phyloP scores from a whole-genome alignment of 768 basidiomycete genomes.

The Phylloporus sp. region DNA sequence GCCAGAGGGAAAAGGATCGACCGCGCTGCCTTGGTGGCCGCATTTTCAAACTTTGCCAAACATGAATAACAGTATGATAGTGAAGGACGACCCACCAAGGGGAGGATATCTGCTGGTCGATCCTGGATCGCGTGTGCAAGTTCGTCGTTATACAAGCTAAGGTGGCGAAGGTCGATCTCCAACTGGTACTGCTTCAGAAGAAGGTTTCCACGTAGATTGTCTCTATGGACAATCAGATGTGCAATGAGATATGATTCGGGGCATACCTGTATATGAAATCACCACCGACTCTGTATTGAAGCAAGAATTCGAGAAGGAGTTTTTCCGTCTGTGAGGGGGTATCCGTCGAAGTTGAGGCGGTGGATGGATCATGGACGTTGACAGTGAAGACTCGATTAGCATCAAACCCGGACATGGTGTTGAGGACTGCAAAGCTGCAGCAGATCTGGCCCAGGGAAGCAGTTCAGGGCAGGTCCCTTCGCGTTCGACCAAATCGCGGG shows the following conservation, averaged over 20 bases:
- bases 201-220: conserved; percentile 84
- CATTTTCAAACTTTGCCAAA: conserved; percentile 75
- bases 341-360: conserved; percentile 54
- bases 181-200: conserved; percentile 84
- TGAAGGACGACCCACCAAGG: conserved; percentile 52
- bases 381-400: conserved; percentile 76
- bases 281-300: conserved; percentile 82
- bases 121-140: conserved; percentile 89
- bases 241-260: neutral
- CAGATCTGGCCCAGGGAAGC: too few species aligned
- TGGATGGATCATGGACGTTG: conserved; percentile 59
- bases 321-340: conserved; percentile 78
- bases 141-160: conserved; percentile 87
- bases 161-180: conserved; percentile 76
- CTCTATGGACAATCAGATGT: conserved; percentile 38
- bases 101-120: conserved; percentile 81
- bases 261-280: conserved; percentile 87
- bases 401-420: conserved; percentile 82
- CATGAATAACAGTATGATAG: neutral
- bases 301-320: conserved; percentile 77
- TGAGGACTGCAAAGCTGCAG: too few species aligned
- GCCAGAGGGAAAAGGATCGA: conserved; percentile 78
- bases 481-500: conserved; percentile 12
- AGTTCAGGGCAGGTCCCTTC: conserved; percentile 29
- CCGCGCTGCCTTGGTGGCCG: conserved; percentile 79